Base-by-base conservation (phyloP, 768 basidiomycete genomes). In the Suillus discolor region DNA sequence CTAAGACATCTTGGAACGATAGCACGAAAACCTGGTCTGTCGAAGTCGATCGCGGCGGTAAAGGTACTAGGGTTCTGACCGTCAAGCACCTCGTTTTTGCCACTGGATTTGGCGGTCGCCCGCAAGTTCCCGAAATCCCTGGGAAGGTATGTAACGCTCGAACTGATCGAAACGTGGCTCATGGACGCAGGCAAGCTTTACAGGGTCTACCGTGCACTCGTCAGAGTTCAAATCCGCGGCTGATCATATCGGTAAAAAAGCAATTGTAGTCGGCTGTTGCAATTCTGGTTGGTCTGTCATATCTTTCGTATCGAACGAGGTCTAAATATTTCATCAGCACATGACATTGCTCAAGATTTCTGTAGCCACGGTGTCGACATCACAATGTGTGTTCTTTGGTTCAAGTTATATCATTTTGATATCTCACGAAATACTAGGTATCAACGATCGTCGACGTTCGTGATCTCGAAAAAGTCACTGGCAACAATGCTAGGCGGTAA, bases 211-310 rank as follows among this genome's bases (percentile, higher is more conserved):
- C 2, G 51, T 84, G 2, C 90, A 91, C 71, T 87, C 89, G 0
- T 78, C 79, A 1, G 66, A 80, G 25, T 85, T 86, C 72, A 83
- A 79, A 25, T 77, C 78, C 7, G 85, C 85, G 0, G 67, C 74
- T 2, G 83, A 83, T 39, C 83, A 85, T 68, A 65, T 76, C 6
- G 88, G 88, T 6, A 90, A 90, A 79, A 89, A 86, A 68, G 88
- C 84, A 6, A 79, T 90, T 1, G 79, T 91, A n/a, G 79, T 92
- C 2, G 89, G 90, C 15, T 84, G 89, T n/a, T 86, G 87, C 53
- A 89, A 84, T 61, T 88, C 89, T 23, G 83, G 84, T 84, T 69
- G 20, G 74, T 51, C 16, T 2, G 16, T 23, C 38, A 25, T 16
- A 25, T 16, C 16, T 38, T 23, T 6, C 28, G 3, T 31, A 34